Base-by-base conservation (phyloP, 208 protist species). In the Naegleria fowleri region DNA sequence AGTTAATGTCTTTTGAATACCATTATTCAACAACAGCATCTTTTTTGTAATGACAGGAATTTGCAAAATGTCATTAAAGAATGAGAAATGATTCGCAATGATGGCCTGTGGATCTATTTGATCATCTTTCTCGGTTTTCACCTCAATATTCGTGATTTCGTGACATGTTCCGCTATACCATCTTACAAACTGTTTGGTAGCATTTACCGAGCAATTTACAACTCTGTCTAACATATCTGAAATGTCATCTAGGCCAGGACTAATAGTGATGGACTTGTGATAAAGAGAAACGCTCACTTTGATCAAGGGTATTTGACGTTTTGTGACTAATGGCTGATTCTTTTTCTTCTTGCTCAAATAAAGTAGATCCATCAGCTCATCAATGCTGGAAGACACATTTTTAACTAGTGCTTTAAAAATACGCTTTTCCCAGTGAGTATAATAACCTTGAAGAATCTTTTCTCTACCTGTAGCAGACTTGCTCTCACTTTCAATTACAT, bases 121-220 rank as follows among this genome's bases (percentile, higher is more conserved):
- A 36, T 90, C 25, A 48, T 67, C 90, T 67, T 51, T 89, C 7
- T 90, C 58, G 15, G 96, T 95, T 83, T 97, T 95, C 90, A 98
- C 94, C 90, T 98, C 95, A 43, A 96, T 96, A 41, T 97, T 95
- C 5, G 97, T 97, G 93, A 96, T 97, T 93, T 98, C 96, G 91
- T 99, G 94, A 94, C 98, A 99, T 0, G 97, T 98, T 67, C 98
- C 98, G 83, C 96, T 94, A 97, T 98, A 97, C 98, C 98, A 99
- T 5, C 98, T 97, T 79, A 96, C 94, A 91, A 99, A 99, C 16
- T 92, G 92, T 91, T 97, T 97, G n/a, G 97, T 97, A 51, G 95
- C 96, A 91, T 98, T 97, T 91, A 99, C 95, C 90, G 98, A 97
- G 79, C 96, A 94, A 43, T 92, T 90, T n/a, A 95, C 85, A 48